These are phyloP conservation scores for Ploettnerulaceae sp. DNA, from an alignment of 2,329 filamentous ascomycete genomes.

Conservation along the genomic window DNA sequence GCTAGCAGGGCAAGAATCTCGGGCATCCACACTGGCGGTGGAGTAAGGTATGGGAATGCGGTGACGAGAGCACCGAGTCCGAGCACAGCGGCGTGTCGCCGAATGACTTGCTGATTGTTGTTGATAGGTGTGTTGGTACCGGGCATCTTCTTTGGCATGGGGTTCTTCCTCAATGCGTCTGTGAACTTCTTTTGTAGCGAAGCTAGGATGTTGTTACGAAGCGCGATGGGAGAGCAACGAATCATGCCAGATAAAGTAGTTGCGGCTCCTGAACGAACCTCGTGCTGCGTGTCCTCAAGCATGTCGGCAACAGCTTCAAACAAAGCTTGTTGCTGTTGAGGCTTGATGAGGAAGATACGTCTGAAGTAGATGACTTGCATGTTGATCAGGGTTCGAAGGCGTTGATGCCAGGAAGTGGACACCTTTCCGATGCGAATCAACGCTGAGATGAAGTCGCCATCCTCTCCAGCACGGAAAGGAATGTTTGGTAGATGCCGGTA, in stretches of 20 bases:
- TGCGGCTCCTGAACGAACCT: conserved; percentile 89
- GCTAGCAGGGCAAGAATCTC: conserved; percentile 84
- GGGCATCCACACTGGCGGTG: conserved; percentile 89
- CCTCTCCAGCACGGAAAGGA: conserved; percentile 81
- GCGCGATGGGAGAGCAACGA: conserved; percentile 77
- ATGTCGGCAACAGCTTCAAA: conserved; percentile 94
- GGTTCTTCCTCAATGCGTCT: conserved; percentile 71
- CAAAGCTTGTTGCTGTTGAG: conserved; percentile 69
- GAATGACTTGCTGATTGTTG: conserved; percentile 70
- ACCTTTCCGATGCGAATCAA: conserved; percentile 84
- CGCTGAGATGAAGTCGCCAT: conserved; percentile 75
- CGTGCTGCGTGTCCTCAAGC: conserved; percentile 85
- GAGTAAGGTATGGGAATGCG: conserved; percentile 93
- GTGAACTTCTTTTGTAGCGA: conserved; percentile 77
- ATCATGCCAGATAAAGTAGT: conserved; percentile 97
- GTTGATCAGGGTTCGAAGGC: conserved; percentile 89
- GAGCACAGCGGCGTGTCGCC: conserved; percentile 83
- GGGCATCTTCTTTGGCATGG: conserved; percentile 70
- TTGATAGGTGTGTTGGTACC: conserved; percentile 67
- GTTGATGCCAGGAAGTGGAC: conserved; percentile 89
- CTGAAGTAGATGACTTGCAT: conserved; percentile 99
- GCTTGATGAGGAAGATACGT: conserved; percentile 79
- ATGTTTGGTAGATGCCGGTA: conserved; percentile 96
- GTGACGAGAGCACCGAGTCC: conserved; percentile 88
- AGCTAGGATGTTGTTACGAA: conserved; percentile 73